Evolutionary conservation across 352 stramenopile species (phyloP), one percentile per base, ranked within the genome.

Genomic region (Globisporangium polare): DNA sequence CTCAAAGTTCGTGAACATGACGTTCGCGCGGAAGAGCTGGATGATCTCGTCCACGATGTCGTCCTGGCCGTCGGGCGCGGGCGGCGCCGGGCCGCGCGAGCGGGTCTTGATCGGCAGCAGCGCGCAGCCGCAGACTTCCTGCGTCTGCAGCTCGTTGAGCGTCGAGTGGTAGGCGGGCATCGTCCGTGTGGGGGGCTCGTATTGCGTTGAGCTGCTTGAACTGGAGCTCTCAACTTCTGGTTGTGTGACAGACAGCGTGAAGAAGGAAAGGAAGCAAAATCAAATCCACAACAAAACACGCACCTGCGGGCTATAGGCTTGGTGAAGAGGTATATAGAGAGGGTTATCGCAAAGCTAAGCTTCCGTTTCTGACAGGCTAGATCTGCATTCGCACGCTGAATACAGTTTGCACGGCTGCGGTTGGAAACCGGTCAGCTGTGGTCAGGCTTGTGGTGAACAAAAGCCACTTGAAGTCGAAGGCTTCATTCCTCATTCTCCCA

Each of bases 21-120:
- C 88, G 74, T 98, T 98, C 5, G 89, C 90, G 41, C 94, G 86
- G 72, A 97, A 98, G 67, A 95, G 89, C 67, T 89, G 81, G 60
- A 98, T 80, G 42, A 94, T 89, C 75, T 98, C 94, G 74, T 98
- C 93, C 47, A 97, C 86, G 55, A 98, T 95, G 75, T 98, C 94
- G 47, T 96, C 80, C 50, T 92, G 69, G 26, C 69, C 83, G 54
- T 92, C 81, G 12, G 86, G 83, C 10, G 84, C 81, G 13, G 77
- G 78, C 18, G 86, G 88, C n/a, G 93, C 93, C 0, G 92, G 93
- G 0, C 93, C 93, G 33, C 86, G 78, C 37, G 90, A 63, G 27
- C 79, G 86, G 15, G 90, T 97, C 72, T 96, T 96, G 45, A 98
- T 83, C 22, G 93, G 93, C 42, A 97, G 74, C 26, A 98, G 77